Percentiles rank a stretch among this genome's conserved stretches.
Evolutionary conservation across 2,329 filamentous ascomycete species (phyloP).

Genomic region (Fusarium sp.): DNA sequence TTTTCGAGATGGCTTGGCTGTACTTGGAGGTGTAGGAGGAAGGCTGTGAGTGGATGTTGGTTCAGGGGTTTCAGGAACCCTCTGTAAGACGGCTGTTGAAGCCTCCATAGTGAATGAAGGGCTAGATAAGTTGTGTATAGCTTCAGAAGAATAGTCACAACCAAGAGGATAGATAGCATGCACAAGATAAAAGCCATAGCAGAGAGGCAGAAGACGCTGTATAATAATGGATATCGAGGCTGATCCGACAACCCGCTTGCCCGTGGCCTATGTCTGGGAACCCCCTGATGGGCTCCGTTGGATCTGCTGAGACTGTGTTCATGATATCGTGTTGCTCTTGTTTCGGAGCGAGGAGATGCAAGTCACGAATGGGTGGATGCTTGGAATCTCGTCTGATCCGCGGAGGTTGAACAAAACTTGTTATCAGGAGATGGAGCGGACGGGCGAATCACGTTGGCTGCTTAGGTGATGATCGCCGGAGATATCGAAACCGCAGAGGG

Average conservation of each 20-base stretch:
- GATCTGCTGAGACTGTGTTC: constrained; percentile 25
- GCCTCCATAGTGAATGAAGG: constrained; percentile 30
- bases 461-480: constrained; percentile 38
- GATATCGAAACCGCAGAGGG: constrained; percentile 39
- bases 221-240: constrained; percentile 24
- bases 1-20: constrained; percentile 50
- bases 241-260: constrained; percentile 24
- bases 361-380: constrained; percentile 37
- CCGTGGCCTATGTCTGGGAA: constrained; percentile 7
- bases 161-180: constrained; percentile 1
- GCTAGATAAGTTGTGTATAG: constrained; percentile 1
- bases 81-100: constrained; percentile 23
- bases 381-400: constrained; percentile 32
- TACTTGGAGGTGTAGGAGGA: constrained; percentile 54
- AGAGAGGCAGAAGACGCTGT: constrained; percentile 9
- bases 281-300: constrained; percentile 10
- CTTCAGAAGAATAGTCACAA: constrained; percentile 5
- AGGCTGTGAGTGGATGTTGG: constrained; percentile 32
- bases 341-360: constrained; percentile 46
- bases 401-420: constrained; percentile 36
- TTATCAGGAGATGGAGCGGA: constrained; percentile 32
- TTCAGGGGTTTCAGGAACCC: constrained; percentile 21
- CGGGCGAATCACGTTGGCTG: constrained; percentile 42
- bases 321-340: constrained; percentile 31
- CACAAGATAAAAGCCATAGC: background rate